These are phyloP conservation scores for Leishmania braziliensis DNA, from an alignment of 208 protist species.

Conservation along the genomic window DNA sequence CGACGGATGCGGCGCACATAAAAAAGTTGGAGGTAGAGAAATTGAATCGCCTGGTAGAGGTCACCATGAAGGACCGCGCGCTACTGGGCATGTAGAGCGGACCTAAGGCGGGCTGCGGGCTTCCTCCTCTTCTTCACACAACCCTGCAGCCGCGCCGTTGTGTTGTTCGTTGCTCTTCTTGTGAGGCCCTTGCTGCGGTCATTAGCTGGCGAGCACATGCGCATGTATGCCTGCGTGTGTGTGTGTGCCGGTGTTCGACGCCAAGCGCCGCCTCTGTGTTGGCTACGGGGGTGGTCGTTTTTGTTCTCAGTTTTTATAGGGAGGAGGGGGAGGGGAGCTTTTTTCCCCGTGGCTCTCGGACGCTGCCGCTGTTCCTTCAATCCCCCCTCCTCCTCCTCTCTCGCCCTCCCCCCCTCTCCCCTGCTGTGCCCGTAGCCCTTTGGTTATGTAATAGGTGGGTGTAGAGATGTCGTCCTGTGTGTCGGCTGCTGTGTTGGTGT, in stretches of 20 bases:
- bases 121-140: neutral
- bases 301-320: neutral
- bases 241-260: neutral
- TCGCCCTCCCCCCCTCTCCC: neutral
- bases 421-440: neutral
- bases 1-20: slow-evolving; percentile 29
- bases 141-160: neutral
- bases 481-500: too few species aligned
- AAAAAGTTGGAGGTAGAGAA: slow-evolving; percentile 88
- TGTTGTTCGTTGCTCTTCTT: neutral
- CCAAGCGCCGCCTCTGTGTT: neutral
- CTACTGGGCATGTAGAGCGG: slow-evolving; percentile 45
- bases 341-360: neutral
- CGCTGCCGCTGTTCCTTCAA: neutral
- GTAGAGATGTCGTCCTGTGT: too few species aligned
- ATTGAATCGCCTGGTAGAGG: slow-evolving; percentile 87
- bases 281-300: neutral
- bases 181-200: neutral
- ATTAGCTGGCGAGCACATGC: neutral
- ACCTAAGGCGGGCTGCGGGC: neutral
- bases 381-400: neutral
- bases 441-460: neutral
- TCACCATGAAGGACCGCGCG: slow-evolving; percentile 91
- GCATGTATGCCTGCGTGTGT: neutral
- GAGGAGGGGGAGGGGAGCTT: neutral